Conservation (phyloP, 805 yeast genomes). For the Candida awuae region DNA sequence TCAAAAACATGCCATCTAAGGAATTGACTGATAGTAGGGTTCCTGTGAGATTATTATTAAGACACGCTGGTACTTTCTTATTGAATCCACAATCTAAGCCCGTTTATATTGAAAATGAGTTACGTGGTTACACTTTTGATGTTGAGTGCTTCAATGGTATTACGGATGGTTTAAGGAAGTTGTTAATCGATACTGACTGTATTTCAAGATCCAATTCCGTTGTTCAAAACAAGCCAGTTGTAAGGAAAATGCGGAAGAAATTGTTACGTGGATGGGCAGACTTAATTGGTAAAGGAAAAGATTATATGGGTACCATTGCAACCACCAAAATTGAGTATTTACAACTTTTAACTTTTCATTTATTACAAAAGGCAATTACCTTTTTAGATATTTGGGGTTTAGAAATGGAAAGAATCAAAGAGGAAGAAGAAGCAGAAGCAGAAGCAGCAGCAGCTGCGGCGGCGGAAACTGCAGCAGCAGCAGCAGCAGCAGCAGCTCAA, state of each 20-base stretch:
- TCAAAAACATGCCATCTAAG: slow-evolving; percentile 12
- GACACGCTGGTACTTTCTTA: slow-evolving; percentile 58
- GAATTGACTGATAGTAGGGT: slow-evolving; percentile 34
- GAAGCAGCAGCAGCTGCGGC: not conserved
- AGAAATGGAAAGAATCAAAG: slow-evolving; percentile 43
- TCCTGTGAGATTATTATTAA: slow-evolving; percentile 50
- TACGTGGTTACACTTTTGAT: slow-evolving; percentile 44
- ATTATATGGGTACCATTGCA: slow-evolving; percentile 57
- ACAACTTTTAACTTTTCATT: slow-evolving; percentile 58
- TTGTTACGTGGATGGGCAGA: slow-evolving; percentile 76
- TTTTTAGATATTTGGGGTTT: slow-evolving; percentile 68
- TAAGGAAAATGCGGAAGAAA: slow-evolving; percentile 58
- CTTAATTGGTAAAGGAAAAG: slow-evolving; percentile 67
- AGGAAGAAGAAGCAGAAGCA: slow-evolving; percentile 2
- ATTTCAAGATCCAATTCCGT: slow-evolving; percentile 65
- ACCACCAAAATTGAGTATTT: slow-evolving; percentile 52
- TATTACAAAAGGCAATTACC: slow-evolving; percentile 52
- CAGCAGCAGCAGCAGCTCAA: not conserved
- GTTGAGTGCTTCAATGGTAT: slow-evolving; percentile 53
- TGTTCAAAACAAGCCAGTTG: slow-evolving; percentile 53
- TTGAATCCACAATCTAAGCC: slow-evolving; percentile 52
- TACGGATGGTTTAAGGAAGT: slow-evolving; percentile 61
- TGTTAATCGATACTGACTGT: slow-evolving; percentile 63
- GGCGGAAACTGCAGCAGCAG: not conserved
- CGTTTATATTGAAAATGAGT: slow-evolving; percentile 26